Base-by-base conservation (phyloP, 2,329 filamentous ascomycete species). In the Lachnellula occidentalis region DNA sequence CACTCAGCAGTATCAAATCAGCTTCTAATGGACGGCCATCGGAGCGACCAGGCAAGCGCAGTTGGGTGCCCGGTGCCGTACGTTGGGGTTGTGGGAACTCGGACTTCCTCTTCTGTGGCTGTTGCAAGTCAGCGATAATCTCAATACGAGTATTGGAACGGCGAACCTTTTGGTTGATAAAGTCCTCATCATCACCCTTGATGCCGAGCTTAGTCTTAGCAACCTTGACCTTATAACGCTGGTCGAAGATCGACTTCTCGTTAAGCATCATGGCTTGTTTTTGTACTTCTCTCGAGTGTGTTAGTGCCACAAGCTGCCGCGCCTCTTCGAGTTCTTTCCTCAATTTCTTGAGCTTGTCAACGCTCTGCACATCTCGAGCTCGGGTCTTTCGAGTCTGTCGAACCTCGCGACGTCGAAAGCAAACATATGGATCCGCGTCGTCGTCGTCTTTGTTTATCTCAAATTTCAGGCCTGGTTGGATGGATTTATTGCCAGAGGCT, bases 341-440 rank as follows among this genome's bases (percentile, higher is more conserved):
- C 67, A 99, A 76, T 70, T 89, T 90, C 76, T 94, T 94, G 63
- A 99, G 80, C 72, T 96, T 96, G 70, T 99, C 94, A 52, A 88
- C 90, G 65, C 92, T 90, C 72, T 96, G 92, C 36, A 90, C 90
- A 75, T 99, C 94, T 67, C 94, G 85, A 63, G 90, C 90, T 67
- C 94, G 83, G 37, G 94, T 99, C 75, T 97, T 99, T 65, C 94
- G 88, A 48, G 91, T 92, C 70, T 95, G 90, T 55, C 94, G 87
- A 46, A 95, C 89, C 73, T 99, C 94, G 60, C 94, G 88, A 64
- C 94, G 85, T 69, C 94, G 85, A 81, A 99, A 99, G 74, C 94
- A 99, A 66, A 99, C 92, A 74, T 96, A 99, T 48, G 94, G 94
- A 73, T 99, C 94, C 65, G 89, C 84, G 69, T 99, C 94, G 71